Base-by-base conservation (phyloP, 73 alveolate genomes). In the Stentor roeselii region DNA sequence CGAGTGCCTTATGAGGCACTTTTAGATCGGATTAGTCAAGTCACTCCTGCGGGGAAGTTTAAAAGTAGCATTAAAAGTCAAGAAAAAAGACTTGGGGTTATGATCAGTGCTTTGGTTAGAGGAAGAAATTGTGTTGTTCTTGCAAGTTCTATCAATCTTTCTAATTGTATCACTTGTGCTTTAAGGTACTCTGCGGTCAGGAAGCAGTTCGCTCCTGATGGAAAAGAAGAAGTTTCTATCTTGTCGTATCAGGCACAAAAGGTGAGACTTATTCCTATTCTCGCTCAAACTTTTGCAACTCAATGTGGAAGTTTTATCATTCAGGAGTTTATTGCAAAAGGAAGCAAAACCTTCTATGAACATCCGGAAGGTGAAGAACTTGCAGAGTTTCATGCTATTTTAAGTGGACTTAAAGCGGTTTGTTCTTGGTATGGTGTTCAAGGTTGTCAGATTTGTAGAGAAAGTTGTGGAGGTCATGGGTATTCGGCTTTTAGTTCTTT, bases 381-480 rank as follows among this genome's bases (percentile, higher is more conserved):
- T 59, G 27, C 21, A 30, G 84, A 75, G 36, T 27, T 67, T 58
- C 87, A 83, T 78, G 94, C 84, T 21, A 39, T 84, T 0, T 82
- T 91, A 30, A 78, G 91, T 41, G 91, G 78, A n/a, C 75, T 92
- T 36, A 92, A 92, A 78, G 92, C 92, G 3, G 38, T 86, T 21
- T 35, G 39, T 32, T 60, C 90, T 21, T 60, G 87, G 85, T 59
- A 61, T 75, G 85, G 93, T 40, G 60, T 84, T 58, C 78, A 42
- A 36, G 75, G 88, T 36, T 77, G 86, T 31, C 35, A 84, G 34
- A 95, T 89, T 86, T 76, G 90, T 60, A 90, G 97, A 83, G 61
- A 90, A 83, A 82, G 84, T 38, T 76, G 91, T 60, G 97, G 97
- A 59, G 97, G 97, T 11, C 91, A 86, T 61, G 97, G 97, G 14